Conservation (phyloP, 2,329 filamentous ascomycete genomes). For the Davidsoniella eucalypti region DNA sequence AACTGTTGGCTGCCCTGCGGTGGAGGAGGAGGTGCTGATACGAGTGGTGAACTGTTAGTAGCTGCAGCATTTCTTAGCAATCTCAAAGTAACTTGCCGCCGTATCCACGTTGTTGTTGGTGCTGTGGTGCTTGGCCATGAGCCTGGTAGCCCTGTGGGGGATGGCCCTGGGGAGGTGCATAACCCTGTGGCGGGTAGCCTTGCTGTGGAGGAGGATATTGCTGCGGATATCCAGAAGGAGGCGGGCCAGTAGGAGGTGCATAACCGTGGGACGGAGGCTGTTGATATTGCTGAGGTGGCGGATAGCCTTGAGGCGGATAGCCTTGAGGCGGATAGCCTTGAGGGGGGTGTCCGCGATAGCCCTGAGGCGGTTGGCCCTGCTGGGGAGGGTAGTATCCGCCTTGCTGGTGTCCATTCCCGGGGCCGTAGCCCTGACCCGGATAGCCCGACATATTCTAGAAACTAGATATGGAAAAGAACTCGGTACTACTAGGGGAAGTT, state of each 20-base stretch:
- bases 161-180: constrained; percentile 1
- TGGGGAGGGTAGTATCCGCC: constrained; percentile 15
- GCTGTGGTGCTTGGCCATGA: constrained; percentile 1
- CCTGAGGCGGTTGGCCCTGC: constrained; percentile 12
- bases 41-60: not conserved
- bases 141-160: constrained; percentile 3
- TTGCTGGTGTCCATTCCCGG: constrained; percentile 15
- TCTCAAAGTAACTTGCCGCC: not conserved
- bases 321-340: constrained; percentile 5
- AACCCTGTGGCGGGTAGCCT: constrained; percentile 1
- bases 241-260: not conserved
- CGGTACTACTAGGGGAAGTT: not conserved
- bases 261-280: constrained; percentile 2
- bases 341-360: constrained; percentile 13
- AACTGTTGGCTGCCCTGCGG: constrained; percentile 54
- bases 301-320: constrained; percentile 9
- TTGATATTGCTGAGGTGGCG: constrained; percentile 2
- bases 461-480: not conserved
- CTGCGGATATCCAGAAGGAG: constrained; percentile 1
- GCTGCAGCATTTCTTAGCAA: too few species aligned
- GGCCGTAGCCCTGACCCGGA: constrained; percentile 14
- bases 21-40: constrained; percentile 40
- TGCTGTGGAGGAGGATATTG: not conserved
- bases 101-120: constrained; percentile 14
- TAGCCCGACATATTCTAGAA: constrained; percentile 10